These are phyloP conservation scores for Axilococcus clingmanii DNA, from an alignment of 139 green algal genomes.

Conservation along the genomic window DNA sequence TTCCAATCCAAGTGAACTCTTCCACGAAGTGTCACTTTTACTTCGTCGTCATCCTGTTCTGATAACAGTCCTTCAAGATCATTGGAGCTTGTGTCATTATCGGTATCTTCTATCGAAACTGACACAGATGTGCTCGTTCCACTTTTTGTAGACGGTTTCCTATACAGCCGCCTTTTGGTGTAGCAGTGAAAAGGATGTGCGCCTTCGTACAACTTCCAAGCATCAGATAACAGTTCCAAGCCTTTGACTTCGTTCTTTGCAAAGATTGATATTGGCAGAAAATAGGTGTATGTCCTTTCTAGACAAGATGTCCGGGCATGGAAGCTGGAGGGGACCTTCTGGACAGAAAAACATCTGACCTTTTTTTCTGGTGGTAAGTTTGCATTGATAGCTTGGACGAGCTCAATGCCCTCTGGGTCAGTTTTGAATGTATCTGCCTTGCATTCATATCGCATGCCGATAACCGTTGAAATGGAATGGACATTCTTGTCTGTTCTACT, in stretches of 20 bases:
- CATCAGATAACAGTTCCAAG: conserved; percentile 19
- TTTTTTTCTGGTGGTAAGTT: conserved; percentile 43
- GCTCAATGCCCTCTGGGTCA: conserved; percentile 29
- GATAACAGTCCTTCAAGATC: neutral
- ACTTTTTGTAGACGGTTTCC: too few species aligned
- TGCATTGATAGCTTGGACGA: conserved; percentile 45
- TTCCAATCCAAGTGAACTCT: neutral
- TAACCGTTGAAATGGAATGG: conserved; percentile 47
- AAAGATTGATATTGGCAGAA: conserved; percentile 25
- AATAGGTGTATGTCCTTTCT: conserved; percentile 35
- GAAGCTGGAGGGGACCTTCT: conserved; percentile 34
- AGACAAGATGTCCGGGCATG: conserved; percentile 24
- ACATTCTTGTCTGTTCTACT: conserved; percentile 72
- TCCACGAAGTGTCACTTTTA: neutral
- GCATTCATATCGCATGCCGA: conserved; percentile 37
- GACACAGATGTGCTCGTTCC: too few species aligned
- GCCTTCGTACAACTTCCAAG: conserved; percentile 31
- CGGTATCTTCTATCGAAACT: neutral
- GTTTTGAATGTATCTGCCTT: conserved; percentile 12
- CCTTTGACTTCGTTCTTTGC: neutral
- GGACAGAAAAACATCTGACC: conserved; percentile 36
- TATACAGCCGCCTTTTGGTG: conserved; percentile 40
- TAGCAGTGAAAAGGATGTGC: conserved; percentile 53
- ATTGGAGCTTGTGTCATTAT: neutral
- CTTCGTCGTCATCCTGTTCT: neutral